Base-by-base conservation (phyloP, 352 stramenopile species). In the Globisporangium nodosum region DNA sequence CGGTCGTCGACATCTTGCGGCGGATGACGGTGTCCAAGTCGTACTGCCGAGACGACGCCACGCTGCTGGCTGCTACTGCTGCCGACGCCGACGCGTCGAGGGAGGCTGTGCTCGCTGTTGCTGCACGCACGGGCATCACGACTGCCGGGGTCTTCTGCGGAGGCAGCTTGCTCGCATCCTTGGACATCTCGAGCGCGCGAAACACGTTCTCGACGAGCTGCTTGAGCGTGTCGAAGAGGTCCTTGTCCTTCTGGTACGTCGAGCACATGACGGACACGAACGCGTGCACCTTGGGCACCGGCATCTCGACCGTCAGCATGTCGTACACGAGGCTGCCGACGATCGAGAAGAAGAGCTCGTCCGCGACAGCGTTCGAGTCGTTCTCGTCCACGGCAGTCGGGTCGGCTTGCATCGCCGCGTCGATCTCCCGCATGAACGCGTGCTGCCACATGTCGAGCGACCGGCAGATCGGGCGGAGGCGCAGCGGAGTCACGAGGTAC, bases 381-480 rank as follows among this genome's bases (percentile, higher is more conserved):
- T 66, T 58, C 56, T 76, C 73, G 33, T 81, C 75, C 1, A 39
- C 53, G 24, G 47, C 49, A 9, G 50, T 62, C 15, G 74, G 69
- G 37, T 88, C 70, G 7, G 66, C 61, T 20, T 81, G 66, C 27
- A 82, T 62, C 0, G 70, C 76, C 3, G 65, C 64, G 55, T 92
- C 81, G 50, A 92, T 81, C 51, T 93, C 84, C 35, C 82, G 81
- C 47, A 66, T 92, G 58, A 88, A 92, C 3, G 81, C 84, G 57
- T 94, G 84, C 46, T 94, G 84, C 84, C 84, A 94, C 66, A 94
- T 85, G 60, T 94, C 78, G 24, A 94, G 68, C 11, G 78, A 92
- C 20, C 81, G 60, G 30, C 81, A 94, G 51, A 94, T 90, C 6
- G 84, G 76, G 0, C 85, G 71, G 11, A 73, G 60, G 8, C 78